Conservation (phyloP, 2,329 filamentous ascomycete species). For the Ustulina deusta region DNA sequence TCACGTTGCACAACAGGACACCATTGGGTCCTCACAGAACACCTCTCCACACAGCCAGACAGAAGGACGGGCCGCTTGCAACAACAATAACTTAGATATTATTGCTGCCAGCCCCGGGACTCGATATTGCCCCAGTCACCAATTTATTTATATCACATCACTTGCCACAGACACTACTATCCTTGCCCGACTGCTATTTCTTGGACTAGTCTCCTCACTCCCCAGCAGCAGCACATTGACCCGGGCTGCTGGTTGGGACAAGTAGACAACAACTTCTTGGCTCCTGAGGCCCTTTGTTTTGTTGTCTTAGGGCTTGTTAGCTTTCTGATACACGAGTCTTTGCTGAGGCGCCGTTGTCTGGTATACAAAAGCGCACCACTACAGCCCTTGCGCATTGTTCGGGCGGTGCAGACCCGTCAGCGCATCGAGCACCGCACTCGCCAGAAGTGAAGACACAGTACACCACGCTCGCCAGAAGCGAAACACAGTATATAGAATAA, state of each 20-base stretch:
- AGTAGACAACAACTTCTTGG: constrained; percentile 10
- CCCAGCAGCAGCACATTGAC: background rate
- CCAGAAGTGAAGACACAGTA: constrained; percentile 16
- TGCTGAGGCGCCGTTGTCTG: constrained; percentile 9
- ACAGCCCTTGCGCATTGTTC: constrained; percentile 20
- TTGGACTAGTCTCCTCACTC: constrained; percentile 18
- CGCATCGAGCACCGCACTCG: constrained; percentile 27
- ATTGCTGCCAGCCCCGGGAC: constrained; percentile 18
- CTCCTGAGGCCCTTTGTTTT: constrained; percentile 15
- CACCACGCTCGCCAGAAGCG: background rate
- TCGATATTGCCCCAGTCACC: constrained; percentile 19
- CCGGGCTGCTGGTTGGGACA: constrained; percentile 12
- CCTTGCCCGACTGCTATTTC: constrained; percentile 16
- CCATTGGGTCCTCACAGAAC: constrained; percentile 11
- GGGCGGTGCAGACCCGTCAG: constrained; percentile 33
- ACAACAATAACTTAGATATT: constrained; percentile 10
- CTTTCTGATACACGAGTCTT: constrained; percentile 28
- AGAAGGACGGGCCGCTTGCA: constrained; percentile 18
- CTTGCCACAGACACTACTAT: constrained; percentile 8
- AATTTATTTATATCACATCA: constrained; percentile 20
- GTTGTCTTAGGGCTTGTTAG: constrained; percentile 10
- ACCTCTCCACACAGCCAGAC: constrained; percentile 20
- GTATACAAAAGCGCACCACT: constrained; percentile 10
- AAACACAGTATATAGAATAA: constrained; percentile 21
- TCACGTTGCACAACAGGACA: constrained; percentile 32